Percentiles rank a stretch among this genome's conserved stretches.
Evolutionary conservation across 176 grass and related monocot genomes (phyloP).

Genomic region (Pontederia crassipes): DNA sequence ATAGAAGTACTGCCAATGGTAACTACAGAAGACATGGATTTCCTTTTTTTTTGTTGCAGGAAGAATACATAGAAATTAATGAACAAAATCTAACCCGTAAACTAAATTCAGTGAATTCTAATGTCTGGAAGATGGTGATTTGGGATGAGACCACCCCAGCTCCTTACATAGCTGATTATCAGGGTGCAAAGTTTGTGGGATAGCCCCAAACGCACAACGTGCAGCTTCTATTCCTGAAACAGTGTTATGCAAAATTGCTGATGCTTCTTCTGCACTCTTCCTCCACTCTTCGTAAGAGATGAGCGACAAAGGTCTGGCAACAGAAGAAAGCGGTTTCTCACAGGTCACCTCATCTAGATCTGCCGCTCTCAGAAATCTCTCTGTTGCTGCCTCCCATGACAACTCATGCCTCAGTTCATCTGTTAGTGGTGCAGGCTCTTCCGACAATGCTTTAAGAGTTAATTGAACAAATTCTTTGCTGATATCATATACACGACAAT

Average conservation of each 20-base stretch:
- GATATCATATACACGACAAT: constrained; percentile 73
- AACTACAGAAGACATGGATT: no score
- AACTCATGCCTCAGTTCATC: constrained; percentile 57
- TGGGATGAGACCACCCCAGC: constrained; percentile 47
- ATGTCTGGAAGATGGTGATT: background rate
- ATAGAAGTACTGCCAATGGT: no score
- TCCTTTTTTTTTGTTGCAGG: no score
- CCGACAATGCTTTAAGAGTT: constrained; percentile 43
- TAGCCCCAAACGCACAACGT: constrained; percentile 75
- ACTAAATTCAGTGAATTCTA: no score
- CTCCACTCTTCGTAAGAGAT: constrained; percentile 54
- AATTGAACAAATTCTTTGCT: constrained; percentile 60
- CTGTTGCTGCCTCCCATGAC: constrained; percentile 89
- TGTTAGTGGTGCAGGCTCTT: constrained; percentile 52
- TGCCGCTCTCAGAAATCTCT: constrained; percentile 61
- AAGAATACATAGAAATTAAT: no score
- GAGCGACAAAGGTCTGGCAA: constrained; percentile 46
- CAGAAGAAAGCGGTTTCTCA: constrained; percentile 15
- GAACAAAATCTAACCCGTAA: no score
- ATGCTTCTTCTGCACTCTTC: constrained; percentile 66
- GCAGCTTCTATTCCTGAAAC: constrained; percentile 70
- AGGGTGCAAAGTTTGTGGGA: constrained; percentile 68
- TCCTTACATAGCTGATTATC: constrained; percentile 82
- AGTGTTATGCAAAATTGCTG: constrained; percentile 65
- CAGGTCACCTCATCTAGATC: constrained; percentile 30